Conservation (phyloP, 495 filamentous ascomycete species). For the Physcia stellaris region DNA sequence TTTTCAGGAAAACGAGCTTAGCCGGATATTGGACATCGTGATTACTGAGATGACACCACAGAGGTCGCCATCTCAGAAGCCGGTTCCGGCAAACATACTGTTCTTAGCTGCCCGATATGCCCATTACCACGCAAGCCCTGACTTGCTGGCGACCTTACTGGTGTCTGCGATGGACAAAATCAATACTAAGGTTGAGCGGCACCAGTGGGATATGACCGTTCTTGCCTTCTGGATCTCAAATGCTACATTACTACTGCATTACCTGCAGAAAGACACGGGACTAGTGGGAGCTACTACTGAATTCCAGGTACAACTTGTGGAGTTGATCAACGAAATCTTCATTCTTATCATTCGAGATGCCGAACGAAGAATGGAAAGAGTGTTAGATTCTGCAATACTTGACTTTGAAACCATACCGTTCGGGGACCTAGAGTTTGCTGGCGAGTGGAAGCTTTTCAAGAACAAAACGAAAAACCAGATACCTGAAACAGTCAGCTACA, state of each 20-base stretch:
- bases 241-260: slow-evolving; percentile 85
- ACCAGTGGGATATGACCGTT: slow-evolving; percentile 99
- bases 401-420: slow-evolving; percentile 98
- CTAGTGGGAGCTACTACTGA: slow-evolving; percentile 69
- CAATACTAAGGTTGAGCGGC: slow-evolving; percentile 80
- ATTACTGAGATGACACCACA: slow-evolving; percentile 98
- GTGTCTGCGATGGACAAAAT: slow-evolving; percentile 89
- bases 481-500: slow-evolving; percentile 79
- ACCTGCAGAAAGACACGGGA: slow-evolving; percentile 86
- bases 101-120: slow-evolving; percentile 94
- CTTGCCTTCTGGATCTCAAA: slow-evolving; percentile 99
- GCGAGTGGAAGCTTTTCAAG: slow-evolving; percentile 97
- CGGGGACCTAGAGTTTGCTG: slow-evolving; percentile 89
- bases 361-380: slow-evolving; percentile 94
- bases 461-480: slow-evolving; percentile 69
- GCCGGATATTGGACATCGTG: slow-evolving; percentile 81
- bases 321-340: slow-evolving; percentile 97
- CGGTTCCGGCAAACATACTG: slow-evolving; percentile 91
- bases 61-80: slow-evolving; percentile 88
- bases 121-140: slow-evolving; percentile 84
- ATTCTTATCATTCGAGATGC: slow-evolving; percentile 96
- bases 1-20: slow-evolving; percentile 87
- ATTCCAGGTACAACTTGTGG: slow-evolving; percentile 85
- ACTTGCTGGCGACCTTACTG: slow-evolving; percentile 68
- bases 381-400: slow-evolving; percentile 81